Conservation (phyloP, 441 rosid genomes). For the Flueggea neowawraea region DNA sequence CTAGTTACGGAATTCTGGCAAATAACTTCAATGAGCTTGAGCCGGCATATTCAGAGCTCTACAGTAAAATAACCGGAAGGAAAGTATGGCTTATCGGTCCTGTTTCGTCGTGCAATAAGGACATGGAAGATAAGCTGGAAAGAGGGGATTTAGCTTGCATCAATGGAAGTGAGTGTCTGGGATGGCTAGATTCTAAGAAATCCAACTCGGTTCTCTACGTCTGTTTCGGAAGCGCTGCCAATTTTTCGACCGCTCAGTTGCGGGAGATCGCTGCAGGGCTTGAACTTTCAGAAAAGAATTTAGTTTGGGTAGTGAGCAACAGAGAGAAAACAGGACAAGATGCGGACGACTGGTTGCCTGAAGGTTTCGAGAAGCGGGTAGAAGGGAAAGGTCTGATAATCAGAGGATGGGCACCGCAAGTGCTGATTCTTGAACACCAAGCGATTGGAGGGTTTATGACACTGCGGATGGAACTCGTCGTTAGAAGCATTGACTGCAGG, state of each 20-base stretch:
- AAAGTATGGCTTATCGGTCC: constrained; percentile 49
- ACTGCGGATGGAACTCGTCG: constrained; percentile 35
- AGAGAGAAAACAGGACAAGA: neutral
- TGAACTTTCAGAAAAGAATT: constrained; percentile 35
- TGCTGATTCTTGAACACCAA: constrained; percentile 25
- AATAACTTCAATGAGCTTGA: constrained; percentile 36
- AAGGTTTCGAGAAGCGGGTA: constrained; percentile 25
- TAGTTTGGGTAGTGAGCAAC: constrained; percentile 44
- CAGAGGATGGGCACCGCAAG: constrained; percentile 34
- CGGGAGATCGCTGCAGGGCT: constrained; percentile 43
- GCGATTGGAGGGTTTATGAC: constrained; percentile 30
- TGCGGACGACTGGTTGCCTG: constrained; percentile 26
- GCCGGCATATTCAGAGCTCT: constrained; percentile 22
- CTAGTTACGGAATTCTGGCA: constrained; percentile 21
- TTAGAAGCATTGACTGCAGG: constrained; percentile 21
- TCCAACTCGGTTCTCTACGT: constrained; percentile 38
- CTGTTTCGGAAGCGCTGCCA: constrained; percentile 42
- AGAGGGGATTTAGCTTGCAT: constrained; percentile 28
- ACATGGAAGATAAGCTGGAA: constrained; percentile 18
- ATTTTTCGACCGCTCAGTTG: constrained; percentile 25
- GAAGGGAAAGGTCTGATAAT: constrained; percentile 23
- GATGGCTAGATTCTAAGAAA: constrained; percentile 38
- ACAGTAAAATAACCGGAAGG: constrained; percentile 20
- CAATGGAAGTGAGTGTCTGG: constrained; percentile 32
- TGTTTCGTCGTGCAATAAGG: constrained; percentile 29